phyloP scores from a whole-genome alignment of 2,329 filamentous ascomycete genomes.

The Kalaharituber pfeilii region DNA sequence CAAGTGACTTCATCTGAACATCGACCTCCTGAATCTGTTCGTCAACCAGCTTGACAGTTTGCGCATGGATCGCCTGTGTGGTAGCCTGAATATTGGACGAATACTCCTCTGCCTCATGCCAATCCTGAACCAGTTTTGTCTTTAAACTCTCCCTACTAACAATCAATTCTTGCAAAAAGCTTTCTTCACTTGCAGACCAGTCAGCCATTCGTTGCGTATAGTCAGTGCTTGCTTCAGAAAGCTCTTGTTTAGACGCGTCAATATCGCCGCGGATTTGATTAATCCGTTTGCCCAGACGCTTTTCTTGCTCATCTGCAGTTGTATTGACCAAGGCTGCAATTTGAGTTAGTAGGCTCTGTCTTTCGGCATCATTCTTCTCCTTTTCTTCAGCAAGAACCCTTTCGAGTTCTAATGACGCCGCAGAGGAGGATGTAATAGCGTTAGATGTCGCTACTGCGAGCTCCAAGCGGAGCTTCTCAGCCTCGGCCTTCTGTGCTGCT shows the following conservation, averaged over 20 bases:
- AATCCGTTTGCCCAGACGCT: conserved; percentile 48
- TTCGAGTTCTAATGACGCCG: conserved; percentile 48
- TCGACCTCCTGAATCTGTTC: conserved; percentile 76
- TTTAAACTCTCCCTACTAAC: conserved; percentile 63
- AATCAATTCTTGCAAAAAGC: conserved; percentile 52
- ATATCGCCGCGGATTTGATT: conserved; percentile 47
- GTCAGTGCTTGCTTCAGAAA: conserved; percentile 46
- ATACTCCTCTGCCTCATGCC: conserved; percentile 34
- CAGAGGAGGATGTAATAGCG: conserved; percentile 49
- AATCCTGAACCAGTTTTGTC: conserved; percentile 68
- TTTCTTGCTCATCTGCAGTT: conserved; percentile 56
- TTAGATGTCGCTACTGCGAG: conserved; percentile 52
- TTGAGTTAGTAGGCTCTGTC: conserved; percentile 54
- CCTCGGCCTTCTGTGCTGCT: conserved; percentile 57
- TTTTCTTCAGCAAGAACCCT: conserved; percentile 52
- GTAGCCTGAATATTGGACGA: conserved; percentile 54
- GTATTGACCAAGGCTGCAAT: conserved; percentile 60
- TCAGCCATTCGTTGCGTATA: conserved; percentile 56
- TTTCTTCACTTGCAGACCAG: conserved; percentile 53
- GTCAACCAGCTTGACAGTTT: conserved; percentile 78
- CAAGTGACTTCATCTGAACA: conserved; percentile 72
- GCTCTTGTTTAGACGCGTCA: conserved; percentile 41
- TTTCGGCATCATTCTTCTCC: conserved; percentile 52
- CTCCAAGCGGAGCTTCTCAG: conserved; percentile 52
- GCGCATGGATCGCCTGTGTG: conserved; percentile 72